These are phyloP conservation scores for Phylloporus arenicola DNA, from an alignment of 768 basidiomycete species.

Conservation along the genomic window DNA sequence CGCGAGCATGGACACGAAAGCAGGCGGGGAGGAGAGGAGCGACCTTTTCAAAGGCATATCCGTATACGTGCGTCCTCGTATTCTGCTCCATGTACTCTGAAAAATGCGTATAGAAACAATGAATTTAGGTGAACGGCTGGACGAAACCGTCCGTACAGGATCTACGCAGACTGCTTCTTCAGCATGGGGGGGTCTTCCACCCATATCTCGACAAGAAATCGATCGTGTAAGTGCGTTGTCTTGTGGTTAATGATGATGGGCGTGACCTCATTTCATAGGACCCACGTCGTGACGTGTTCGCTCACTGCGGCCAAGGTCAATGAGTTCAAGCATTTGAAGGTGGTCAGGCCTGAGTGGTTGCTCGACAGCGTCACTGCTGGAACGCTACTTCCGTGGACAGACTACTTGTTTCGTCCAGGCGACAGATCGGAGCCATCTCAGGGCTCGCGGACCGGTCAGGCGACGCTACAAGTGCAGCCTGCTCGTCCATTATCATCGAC, in stretches of 20 bases:
- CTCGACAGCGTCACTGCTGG: conserved; percentile 68
- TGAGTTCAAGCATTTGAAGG: conserved; percentile 88
- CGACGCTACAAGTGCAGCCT: conserved; percentile 10
- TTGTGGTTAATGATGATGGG: neutral
- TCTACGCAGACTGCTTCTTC: conserved; percentile 70
- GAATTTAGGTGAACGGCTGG: conserved; percentile 77
- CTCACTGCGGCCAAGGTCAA: conserved; percentile 85
- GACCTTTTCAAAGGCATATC: conserved; percentile 68
- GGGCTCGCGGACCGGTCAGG: conserved; percentile 31
- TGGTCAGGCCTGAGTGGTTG: conserved; percentile 87
- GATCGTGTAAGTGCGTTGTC: conserved; percentile 47
- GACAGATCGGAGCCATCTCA: conserved; percentile 47
- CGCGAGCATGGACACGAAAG: conserved; percentile 29
- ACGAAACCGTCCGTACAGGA: conserved; percentile 85
- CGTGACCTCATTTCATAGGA: conserved; percentile 39
- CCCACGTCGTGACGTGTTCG: conserved; percentile 88
- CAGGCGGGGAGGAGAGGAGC: conserved; percentile 25
- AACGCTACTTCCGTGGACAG: conserved; percentile 70
- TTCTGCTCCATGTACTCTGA: neutral
- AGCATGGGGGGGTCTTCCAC: conserved; percentile 78
- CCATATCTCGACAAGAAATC: conserved; percentile 80
- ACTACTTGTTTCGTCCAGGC: conserved; percentile 56
- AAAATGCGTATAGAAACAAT: neutral
- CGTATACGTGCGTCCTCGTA: conserved; percentile 65
- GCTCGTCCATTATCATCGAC: conserved; percentile 5